These are phyloP conservation scores for Trichoderma aggressivum DNA, from an alignment of 2,329 filamentous ascomycete species.

Conservation along the genomic window DNA sequence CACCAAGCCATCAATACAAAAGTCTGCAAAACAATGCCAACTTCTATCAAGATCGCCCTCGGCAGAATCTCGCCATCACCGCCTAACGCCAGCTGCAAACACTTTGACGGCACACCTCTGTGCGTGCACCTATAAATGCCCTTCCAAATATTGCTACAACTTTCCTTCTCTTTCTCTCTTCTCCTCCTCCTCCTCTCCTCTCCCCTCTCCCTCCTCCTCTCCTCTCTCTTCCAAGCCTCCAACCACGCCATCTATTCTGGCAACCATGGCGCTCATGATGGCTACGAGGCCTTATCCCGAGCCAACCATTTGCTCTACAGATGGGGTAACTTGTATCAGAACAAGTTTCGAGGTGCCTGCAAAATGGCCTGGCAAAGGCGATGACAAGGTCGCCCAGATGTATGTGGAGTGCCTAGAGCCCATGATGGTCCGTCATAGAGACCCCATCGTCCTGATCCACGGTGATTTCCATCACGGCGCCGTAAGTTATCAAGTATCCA, in stretches of 20 bases:
- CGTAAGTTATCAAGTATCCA: constrained; percentile 21
- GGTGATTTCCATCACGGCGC: constrained; percentile 37
- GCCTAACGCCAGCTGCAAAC: background rate
- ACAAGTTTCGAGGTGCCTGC: background rate
- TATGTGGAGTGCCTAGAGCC: background rate
- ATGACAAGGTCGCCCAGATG: background rate
- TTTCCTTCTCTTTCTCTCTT: background rate
- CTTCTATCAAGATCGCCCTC: background rate
- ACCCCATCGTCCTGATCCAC: constrained; percentile 35
- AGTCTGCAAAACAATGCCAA: background rate
- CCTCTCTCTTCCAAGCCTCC: background rate
- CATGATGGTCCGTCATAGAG: background rate
- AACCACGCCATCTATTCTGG: background rate
- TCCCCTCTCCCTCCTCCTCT: background rate
- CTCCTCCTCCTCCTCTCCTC: background rate
- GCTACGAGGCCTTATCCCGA: background rate
- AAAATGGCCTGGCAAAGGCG: background rate
- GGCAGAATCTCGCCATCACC: background rate
- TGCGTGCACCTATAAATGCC: background rate
- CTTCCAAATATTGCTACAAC: background rate
- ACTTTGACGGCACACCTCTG: background rate
- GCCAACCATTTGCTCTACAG: background rate
- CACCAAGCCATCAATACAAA: background rate
- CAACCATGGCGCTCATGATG: background rate
- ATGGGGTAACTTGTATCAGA: background rate